phyloP scores from a whole-genome alignment of 2,329 filamentous ascomycete genomes.

The Fonsecaea erecta region DNA sequence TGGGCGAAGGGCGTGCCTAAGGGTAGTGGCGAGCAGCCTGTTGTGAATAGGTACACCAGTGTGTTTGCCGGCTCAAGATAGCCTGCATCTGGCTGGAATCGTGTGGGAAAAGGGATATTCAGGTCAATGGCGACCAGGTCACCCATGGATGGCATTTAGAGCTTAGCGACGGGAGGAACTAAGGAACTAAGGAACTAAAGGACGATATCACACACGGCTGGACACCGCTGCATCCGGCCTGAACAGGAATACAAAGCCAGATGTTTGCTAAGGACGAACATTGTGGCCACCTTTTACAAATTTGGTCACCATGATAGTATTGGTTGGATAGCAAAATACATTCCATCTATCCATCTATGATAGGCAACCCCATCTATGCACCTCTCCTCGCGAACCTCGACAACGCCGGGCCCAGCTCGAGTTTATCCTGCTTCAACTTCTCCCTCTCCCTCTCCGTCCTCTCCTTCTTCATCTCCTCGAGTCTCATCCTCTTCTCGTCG shows the following conservation, averaged over 20 bases:
- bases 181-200: too few relatives aligned
- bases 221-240: background rate
- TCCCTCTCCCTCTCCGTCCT: slow-evolving; percentile 71
- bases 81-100: background rate
- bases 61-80: slow-evolving; percentile 9
- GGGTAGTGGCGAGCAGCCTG: slow-evolving; percentile 39
- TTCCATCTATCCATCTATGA: background rate
- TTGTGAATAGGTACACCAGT: slow-evolving; percentile 23
- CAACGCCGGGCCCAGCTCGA: slow-evolving; percentile 83
- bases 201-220: background rate
- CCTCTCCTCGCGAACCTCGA: slow-evolving; percentile 69
- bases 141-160: background rate
- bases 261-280: background rate
- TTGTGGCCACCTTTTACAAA: background rate
- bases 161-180: background rate
- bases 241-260: background rate
- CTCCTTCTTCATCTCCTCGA: slow-evolving; percentile 77
- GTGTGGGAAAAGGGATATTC: background rate
- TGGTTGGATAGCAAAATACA: background rate
- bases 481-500: slow-evolving; percentile 87
- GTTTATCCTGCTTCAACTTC: slow-evolving; percentile 67
- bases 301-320: background rate
- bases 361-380: background rate
- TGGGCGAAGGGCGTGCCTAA: slow-evolving; percentile 49
- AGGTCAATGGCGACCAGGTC: background rate